Evolutionary conservation across 768 basidiomycete species (phyloP), one percentile per base, ranked within the genome.

Genomic region (Lanmaoa rubissima): DNA sequence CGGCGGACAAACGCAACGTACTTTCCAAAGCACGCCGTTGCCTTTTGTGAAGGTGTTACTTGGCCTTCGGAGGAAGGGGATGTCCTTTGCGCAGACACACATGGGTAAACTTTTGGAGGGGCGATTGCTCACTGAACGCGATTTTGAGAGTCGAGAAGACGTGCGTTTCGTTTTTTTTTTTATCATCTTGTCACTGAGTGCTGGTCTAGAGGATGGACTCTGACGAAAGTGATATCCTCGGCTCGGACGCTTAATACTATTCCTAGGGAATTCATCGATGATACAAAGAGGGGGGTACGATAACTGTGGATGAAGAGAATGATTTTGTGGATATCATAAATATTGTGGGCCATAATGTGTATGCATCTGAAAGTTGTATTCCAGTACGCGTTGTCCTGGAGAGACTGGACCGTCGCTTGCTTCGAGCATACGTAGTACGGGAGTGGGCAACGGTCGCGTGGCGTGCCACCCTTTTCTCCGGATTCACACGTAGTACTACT

Each of bases 41-140:
- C 51, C 46, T n/a, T 57, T 54, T 38, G 42, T 80, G 40, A 72
- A 71, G 54, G 61, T 61, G 5, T 56, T 78, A 51, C 67, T 77
- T 19, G 64, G 66, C n/a, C 51, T 73, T 54, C 69, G 77, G 21
- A 69, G 76, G 55, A 80, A 74, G 53, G 77, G 76, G 0, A 67
- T 73, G 62, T 59, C 65, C 11, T 80, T 69, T 58, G 36, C 55
- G 10, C 54, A 62, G 34, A 78, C 78, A 2, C 76, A 79, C 54
- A 65, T 79, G 64, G 79, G 79, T 17, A 76, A 71, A 57, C 65
- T 78, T 8, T 41, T 79, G 41, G 51, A 69, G 47, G 72, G 61
- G 9, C 67, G 57, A 24, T 36, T 63, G n/a, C 58, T 76, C 45
- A 53, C 44, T 3, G 51, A 61, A 31, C 45, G 58, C n/a, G 74